phyloP scores from a whole-genome alignment of 176 grass and related monocot species.

The Sorghum bicolor region Sorghum_bicolor_NCBIv3 NC_012873.2:4058001-4058500 shows the following conservation, averaged over 20 bases:
- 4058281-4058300: constrained; percentile 1
- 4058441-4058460: constrained; percentile 8
- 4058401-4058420: background rate
- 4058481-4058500: constrained; percentile 86
- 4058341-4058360: constrained; percentile 12
- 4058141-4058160: constrained; percentile 97
- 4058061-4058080: background rate
- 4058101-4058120: constrained; percentile 78
- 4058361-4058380: constrained; percentile 9
- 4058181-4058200: constrained; percentile 97
- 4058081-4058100: constrained; percentile 19
- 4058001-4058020: background rate
- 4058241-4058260: background rate
- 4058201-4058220: constrained; percentile 30
- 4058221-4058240: constrained; percentile 5
- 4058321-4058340: background rate
- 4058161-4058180: constrained; percentile 91
- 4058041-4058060: background rate
- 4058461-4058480: constrained; percentile 94
- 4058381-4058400: background rate
- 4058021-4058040: background rate
- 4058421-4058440: constrained; percentile 7
- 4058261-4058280: constrained; percentile 3
- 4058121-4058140: constrained; percentile 84
- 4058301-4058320: background rate